Conservation (phyloP, 2,329 filamentous ascomycete genomes). For the Hymenoscyphus linearis region DNA sequence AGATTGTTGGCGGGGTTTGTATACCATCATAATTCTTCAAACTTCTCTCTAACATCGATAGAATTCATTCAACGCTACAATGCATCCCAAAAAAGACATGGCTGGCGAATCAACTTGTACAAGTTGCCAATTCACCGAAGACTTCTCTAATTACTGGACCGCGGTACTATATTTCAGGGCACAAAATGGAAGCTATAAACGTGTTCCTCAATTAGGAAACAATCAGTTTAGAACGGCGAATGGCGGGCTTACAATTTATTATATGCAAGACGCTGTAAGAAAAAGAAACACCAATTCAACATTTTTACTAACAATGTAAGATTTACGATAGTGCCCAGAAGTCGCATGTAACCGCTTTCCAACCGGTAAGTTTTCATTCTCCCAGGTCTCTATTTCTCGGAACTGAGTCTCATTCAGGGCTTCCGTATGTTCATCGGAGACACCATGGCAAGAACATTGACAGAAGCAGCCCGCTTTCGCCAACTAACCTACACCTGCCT, state of each 20-base stretch:
- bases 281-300: too few species aligned
- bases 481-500: conserved; percentile 42
- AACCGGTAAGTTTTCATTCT: conserved; percentile 20
- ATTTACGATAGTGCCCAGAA: conserved; percentile 30
- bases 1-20: conserved; percentile 16
- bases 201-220: conserved; percentile 33
- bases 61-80: conserved; percentile 38
- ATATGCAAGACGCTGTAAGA: conserved; percentile 24
- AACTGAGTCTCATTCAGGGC: conserved; percentile 25
- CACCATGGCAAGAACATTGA: conserved; percentile 29
- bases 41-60: not conserved
- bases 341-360: conserved; percentile 40
- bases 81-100: conserved; percentile 30
- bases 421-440: conserved; percentile 43
- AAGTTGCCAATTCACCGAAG: conserved; percentile 33
- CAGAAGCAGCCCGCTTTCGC: conserved; percentile 32
- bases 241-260: conserved; percentile 36
- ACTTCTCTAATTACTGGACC: conserved; percentile 35
- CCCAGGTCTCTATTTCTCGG: too few species aligned
- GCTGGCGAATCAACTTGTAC: conserved; percentile 30
- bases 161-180: conserved; percentile 30
- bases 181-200: conserved; percentile 30
- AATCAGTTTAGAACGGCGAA: conserved; percentile 31
- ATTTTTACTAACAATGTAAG: too few species aligned
- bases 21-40: not conserved